Evolutionary conservation across 2,329 filamentous ascomycete species (phyloP), one percentile per base, ranked within the genome.

Genomic region (Colletotrichum sp.): DNA sequence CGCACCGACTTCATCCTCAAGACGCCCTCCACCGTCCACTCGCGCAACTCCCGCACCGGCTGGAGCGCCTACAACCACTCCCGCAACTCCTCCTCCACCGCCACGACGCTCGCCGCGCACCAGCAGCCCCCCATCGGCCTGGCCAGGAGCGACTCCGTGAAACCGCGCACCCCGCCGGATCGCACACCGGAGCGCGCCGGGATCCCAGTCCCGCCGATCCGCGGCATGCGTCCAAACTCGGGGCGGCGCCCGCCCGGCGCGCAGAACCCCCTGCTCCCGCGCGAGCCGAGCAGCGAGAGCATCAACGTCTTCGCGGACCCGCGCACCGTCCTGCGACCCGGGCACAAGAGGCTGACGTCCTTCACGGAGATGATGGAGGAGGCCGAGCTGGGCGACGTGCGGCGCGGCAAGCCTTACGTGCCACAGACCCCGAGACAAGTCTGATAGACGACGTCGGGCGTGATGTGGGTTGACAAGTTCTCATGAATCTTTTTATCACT

Each of bases 1-100:
- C 87, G 90, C 68, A 87, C 86, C 48, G 90, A 92, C 79, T 92
- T 92, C 78, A 87, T 89, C 55, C 88, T 87, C 79, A 86, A 86
- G 79, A 78, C 77, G 67, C 80, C 80, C 34, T 76, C 74, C 13
- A 76, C 83, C 22, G 85, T 86, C 61, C 77, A 81, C 77, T 85
- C 84, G 70, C 66, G 68, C 70, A 32, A 71, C 58, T 60, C 76
- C 18, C 58, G 27, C 18, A 30, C 32, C 56, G 25, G 62, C 28
- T n/a, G 56, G 18, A 18, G 22, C 65, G 32, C 30, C 58, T 32
- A 61, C 58, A 43, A 15, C 62, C 55, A 77, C 70, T 61, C 68
- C 70, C 66, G 75, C 66, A 36, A 71, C 61, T 60, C 76, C 36
- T 61, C 69, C 55, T 61, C 69, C 62, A n/a, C 69, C 58, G 30